A percentile compares a stretch with the other conserved stretches of the same genome.
These are phyloP conservation scores for Euphorbia pulcherrima DNA, from an alignment of 345 rosid species.

Conservation along the genomic window DNA sequence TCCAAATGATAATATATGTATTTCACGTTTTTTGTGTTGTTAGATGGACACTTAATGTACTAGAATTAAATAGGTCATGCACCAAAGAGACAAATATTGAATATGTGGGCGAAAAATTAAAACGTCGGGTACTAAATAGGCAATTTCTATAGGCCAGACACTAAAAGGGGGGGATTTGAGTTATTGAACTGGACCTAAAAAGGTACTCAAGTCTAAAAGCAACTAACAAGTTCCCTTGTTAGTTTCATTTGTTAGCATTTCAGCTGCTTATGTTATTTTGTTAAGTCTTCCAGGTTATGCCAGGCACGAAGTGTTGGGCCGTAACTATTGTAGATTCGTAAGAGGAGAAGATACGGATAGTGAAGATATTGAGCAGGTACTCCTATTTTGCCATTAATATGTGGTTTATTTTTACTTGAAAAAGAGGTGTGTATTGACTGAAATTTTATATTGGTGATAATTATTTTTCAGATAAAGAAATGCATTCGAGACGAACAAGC, in stretches of 20 bases:
- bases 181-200: too few species aligned
- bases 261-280: slow-evolving; percentile 15
- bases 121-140: too few species aligned
- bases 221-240: neutral
- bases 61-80: too few species aligned
- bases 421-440: slow-evolving; percentile 11
- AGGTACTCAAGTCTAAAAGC: too few species aligned
- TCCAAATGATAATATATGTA: too few species aligned
- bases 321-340: slow-evolving; percentile 60
- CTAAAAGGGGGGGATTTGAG: too few species aligned
- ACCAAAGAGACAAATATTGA: too few species aligned
- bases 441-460: slow-evolving; percentile 5
- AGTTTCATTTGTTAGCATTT: neutral
- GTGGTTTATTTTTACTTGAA: slow-evolving; percentile 1
- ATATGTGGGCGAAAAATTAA: too few species aligned
- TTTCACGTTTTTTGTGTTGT: too few species aligned
- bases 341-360: slow-evolving; percentile 70
- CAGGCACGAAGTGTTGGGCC: slow-evolving; percentile 81
- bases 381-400: neutral
- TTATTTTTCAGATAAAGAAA: slow-evolving; percentile 55
- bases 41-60: too few species aligned
- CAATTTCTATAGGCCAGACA: too few species aligned
- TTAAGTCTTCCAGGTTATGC: slow-evolving; percentile 53
- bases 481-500: slow-evolving; percentile 59
- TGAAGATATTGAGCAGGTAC: slow-evolving; percentile 51